A percentile compares a stretch with the other conserved stretches of the same genome.
Evolutionary conservation across 1,284 basidiomycete genomes (phyloP).

Genomic region (Mycocalia duriaeana): DNA sequence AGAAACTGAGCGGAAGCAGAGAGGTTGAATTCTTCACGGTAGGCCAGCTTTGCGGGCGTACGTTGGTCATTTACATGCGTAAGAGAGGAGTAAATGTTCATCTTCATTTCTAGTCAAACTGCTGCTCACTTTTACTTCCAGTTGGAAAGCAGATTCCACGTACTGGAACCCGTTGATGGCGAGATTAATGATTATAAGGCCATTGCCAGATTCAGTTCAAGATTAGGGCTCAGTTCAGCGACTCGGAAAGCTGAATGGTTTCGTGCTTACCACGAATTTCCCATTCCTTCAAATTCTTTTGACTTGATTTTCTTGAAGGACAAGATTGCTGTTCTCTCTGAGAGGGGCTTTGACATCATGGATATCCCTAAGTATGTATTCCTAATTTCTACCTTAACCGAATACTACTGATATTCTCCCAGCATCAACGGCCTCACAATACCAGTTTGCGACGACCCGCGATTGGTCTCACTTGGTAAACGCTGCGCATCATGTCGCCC

Average conservation of each 20-base stretch:
- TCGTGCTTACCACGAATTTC: conserved; percentile 84
- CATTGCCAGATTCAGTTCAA: conserved; percentile 65
- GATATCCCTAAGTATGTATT: conserved; percentile 76
- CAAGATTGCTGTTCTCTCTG: conserved; percentile 86
- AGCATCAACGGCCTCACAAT: conserved; percentile 89
- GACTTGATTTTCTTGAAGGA: conserved; percentile 89
- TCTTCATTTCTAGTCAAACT: background rate
- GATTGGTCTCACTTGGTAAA: conserved; percentile 68
- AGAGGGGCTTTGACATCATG: conserved; percentile 94
- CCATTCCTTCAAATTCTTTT: conserved; percentile 85
- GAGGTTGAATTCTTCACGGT: conserved; percentile 96
- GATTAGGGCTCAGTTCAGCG: conserved; percentile 72
- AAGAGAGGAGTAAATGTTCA: conserved; percentile 76
- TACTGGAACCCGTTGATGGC: conserved; percentile 86
- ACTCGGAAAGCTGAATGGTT: conserved; percentile 94
- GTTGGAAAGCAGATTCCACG: conserved; percentile 87
- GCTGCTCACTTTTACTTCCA: conserved; percentile 10
- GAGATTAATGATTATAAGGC: conserved; percentile 76
- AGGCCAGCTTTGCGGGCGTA: conserved; percentile 80
- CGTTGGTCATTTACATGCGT: conserved; percentile 93
- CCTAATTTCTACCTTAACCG: background rate
- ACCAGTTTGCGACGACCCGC: conserved; percentile 73
- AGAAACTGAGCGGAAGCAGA: conserved; percentile 85
- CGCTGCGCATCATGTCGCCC: conserved; percentile 80
- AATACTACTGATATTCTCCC: conserved; percentile 4